These are phyloP conservation scores for Excoecaria agallocha DNA, from an alignment of 345 rosid genomes.

Conservation along the genomic window DNA sequence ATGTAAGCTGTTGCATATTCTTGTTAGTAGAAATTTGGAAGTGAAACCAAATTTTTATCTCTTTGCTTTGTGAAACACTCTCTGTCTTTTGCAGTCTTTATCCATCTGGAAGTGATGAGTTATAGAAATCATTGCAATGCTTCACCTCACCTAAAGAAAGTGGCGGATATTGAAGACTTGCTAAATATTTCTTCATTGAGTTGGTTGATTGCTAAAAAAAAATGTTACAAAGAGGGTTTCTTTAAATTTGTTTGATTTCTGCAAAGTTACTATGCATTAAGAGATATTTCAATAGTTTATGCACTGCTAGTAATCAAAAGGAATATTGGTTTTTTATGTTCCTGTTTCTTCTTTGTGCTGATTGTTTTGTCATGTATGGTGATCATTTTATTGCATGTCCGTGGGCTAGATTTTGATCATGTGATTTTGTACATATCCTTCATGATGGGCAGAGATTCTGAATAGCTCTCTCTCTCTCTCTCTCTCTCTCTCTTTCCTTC, in stretches of 20 bases:
- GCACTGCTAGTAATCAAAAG: not conserved
- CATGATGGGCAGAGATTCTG: not conserved
- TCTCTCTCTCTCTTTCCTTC: conserved; percentile 6
- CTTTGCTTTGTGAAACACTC: not conserved
- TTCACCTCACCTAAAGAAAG: not conserved
- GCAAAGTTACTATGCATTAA: not conserved
- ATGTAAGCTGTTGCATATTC: not conserved
- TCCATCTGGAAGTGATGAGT: not conserved
- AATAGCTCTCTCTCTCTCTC: conserved; percentile 6
- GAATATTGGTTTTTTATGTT: not conserved
- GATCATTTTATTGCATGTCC: not conserved
- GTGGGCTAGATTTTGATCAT: not conserved
- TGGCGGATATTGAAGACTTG: not conserved
- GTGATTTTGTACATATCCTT: not conserved
- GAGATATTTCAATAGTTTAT: not conserved
- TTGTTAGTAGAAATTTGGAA: not conserved
- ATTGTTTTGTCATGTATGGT: too few species aligned
- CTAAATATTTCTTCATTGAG: not conserved
- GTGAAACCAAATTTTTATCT: not conserved
- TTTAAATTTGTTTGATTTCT: conserved; percentile 5
- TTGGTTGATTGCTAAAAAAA: not conserved
- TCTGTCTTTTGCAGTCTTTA: not conserved
- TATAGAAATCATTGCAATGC: not conserved
- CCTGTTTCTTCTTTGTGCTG: not conserved
- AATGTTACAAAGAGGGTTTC: not conserved